Percentiles rank a stretch among this genome's conserved stretches.
These are phyloP conservation scores for Populus hybrid DNA, from an alignment of 441 rosid genomes.

Conservation along the genomic window DNA sequence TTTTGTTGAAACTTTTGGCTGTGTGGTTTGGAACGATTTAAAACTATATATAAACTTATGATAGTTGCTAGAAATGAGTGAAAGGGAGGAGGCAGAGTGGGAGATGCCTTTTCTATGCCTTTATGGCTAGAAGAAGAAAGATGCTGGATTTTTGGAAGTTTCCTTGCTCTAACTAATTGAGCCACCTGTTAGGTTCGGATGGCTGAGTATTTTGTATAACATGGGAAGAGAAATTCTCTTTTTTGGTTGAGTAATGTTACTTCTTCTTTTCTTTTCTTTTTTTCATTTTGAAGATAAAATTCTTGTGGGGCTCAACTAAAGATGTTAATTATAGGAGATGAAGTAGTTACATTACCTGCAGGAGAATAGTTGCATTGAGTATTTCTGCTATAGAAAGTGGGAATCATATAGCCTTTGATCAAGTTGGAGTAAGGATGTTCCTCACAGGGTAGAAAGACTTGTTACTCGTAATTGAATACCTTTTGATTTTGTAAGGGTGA, in stretches of 20 bases:
- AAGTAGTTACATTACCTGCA: background rate
- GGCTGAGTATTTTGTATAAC: background rate
- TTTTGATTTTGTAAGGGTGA: too few relatives aligned
- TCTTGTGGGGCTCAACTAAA: background rate
- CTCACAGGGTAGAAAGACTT: background rate
- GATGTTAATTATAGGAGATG: background rate
- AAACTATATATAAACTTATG: background rate
- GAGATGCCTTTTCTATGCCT: background rate
- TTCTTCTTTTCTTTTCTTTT: too few relatives aligned
- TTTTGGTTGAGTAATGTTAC: background rate
- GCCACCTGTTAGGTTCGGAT: background rate
- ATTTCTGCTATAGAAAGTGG: background rate
- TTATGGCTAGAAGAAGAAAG: background rate
- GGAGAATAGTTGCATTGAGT: background rate
- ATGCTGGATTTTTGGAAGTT: background rate
- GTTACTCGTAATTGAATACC: background rate
- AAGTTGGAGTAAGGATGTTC: background rate
- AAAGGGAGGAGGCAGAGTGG: background rate
- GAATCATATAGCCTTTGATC: background rate
- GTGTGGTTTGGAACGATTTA: background rate
- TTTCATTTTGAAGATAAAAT: background rate
- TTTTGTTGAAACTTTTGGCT: background rate
- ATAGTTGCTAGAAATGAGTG: background rate
- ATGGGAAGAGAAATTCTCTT: background rate
- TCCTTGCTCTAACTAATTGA: background rate